Base-by-base conservation (phyloP, 2,329 filamentous ascomycete species). In the Apiospora arundinis region DNA sequence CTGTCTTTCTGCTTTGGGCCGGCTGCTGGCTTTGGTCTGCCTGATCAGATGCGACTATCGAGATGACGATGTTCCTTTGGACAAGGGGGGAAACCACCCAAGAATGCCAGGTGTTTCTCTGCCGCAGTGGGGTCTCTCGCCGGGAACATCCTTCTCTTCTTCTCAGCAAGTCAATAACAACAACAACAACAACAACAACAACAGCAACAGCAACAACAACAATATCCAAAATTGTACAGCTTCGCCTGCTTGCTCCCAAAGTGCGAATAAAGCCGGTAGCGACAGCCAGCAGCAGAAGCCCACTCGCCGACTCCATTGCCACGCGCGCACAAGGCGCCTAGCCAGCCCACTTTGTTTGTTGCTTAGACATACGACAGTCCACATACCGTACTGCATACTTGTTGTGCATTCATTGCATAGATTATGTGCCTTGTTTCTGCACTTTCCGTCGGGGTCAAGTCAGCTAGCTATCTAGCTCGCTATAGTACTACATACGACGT, bases 381-480 rank as follows among this genome's bases (percentile, higher is more conserved):
- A 42, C 40, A 2, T 42, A 8, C 9, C 9, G 9, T 42, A 42
- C 40, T 42, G 9, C 40, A 42, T 42, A 42, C 12, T 40, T 40
- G 37, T 42, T 14, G 12, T 44, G 42, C 21, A 12, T 46, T 21
- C 66, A 44, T 45, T 52, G 46, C 44, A 68, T 32, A 21, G 12
- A 18, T 16, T 14, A 1, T 18, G 25, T 52, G 56, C 46, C 56
- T 56, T 56, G 56, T 69, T 69, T 69, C 68, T 60, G 49, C 49
- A 21, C 49, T 56, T n/a, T n/a, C n/a, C n/a, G n/a, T n/a, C n/a
- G n/a, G n/a, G n/a, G n/a, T n/a, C n/a, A n/a, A n/a, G n/a, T n/a
- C n/a, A n/a, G n/a, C n/a, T n/a, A n/a, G n/a, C n/a, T n/a, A n/a
- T n/a, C n/a, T n/a, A n/a, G n/a, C n/a, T n/a, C n/a, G n/a, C n/a